phyloP scores from a whole-genome alignment of 2,329 filamentous ascomycete genomes.

The Fusarium paranaense region DNA sequence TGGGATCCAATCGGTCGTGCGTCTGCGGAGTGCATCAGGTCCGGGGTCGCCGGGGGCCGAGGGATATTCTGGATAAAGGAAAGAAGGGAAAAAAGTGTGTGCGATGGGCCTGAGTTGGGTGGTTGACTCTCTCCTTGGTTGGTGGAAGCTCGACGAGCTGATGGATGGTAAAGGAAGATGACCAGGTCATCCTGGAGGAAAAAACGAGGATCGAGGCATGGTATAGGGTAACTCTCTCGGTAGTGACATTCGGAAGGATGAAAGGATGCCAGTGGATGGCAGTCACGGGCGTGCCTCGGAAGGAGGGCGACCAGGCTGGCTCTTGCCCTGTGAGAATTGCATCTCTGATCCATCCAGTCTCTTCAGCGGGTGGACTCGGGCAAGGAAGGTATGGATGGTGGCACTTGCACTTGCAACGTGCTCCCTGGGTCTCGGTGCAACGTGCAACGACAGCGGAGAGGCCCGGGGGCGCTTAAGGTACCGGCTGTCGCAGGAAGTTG shows the following conservation, averaged over 20 bases:
- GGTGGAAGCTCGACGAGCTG: slow-evolving; percentile 27
- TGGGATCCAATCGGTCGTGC: slow-evolving; percentile 42
- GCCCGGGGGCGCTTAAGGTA: background rate
- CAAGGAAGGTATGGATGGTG: background rate
- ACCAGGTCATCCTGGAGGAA: slow-evolving; percentile 16
- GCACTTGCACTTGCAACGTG: slow-evolving; percentile 3
- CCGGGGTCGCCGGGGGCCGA: slow-evolving; percentile 35
- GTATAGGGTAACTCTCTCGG: slow-evolving; percentile 6
- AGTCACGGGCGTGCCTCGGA: background rate
- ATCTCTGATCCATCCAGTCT: background rate
- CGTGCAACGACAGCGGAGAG: slow-evolving; percentile 7
- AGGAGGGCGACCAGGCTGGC: slow-evolving; percentile 1
- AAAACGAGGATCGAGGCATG: slow-evolving; percentile 10
- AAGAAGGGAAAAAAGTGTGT: slow-evolving; percentile 18
- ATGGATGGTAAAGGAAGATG: slow-evolving; percentile 20
- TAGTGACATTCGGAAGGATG: background rate
- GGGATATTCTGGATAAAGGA: slow-evolving; percentile 31
- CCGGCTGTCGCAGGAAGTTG: background rate
- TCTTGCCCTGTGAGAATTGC: slow-evolving; percentile 6
- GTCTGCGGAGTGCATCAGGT: slow-evolving; percentile 38
- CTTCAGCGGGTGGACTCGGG: slow-evolving; percentile 9
- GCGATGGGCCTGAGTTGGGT: slow-evolving; percentile 18
- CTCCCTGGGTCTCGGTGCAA: slow-evolving; percentile 5
- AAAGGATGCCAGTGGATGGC: background rate
- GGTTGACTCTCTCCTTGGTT: slow-evolving; percentile 26